A percentile compares a stretch with the other conserved stretches of the same genome.
phyloP scores from a whole-genome alignment of 2,329 filamentous ascomycete species.

The Penicillium digitatum region DNA sequence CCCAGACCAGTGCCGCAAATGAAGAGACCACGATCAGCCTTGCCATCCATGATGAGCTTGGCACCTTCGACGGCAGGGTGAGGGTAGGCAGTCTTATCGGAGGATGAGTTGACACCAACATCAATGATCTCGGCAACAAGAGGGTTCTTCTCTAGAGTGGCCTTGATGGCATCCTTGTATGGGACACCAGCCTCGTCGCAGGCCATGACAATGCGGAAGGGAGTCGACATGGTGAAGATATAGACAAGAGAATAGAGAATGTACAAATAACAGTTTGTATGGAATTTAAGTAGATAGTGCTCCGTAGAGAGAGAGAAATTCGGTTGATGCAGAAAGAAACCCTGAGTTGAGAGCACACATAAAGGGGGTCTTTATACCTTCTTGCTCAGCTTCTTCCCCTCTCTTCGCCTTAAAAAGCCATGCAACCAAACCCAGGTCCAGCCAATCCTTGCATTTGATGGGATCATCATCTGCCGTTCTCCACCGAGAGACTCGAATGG shows the following conservation, averaged over 20 bases:
- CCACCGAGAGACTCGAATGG: not conserved
- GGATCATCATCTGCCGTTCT: not conserved
- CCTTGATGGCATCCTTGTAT: constrained; percentile 76
- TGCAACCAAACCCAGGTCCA: not conserved
- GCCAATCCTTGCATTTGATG: constrained; percentile 1
- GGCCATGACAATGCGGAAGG: constrained; percentile 60
- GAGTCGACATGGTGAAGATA: constrained; percentile 31
- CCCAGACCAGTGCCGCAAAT: constrained; percentile 86
- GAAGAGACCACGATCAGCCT: constrained; percentile 67
- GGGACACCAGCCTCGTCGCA: constrained; percentile 68
- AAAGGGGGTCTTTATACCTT: constrained; percentile 7
- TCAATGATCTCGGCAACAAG: constrained; percentile 67
- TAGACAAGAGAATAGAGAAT: constrained; percentile 1
- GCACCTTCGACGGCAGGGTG: constrained; percentile 72
- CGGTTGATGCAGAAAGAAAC: not conserved
- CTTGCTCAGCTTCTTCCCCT: not conserved
- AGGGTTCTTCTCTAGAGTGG: constrained; percentile 63
- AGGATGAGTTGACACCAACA: constrained; percentile 63
- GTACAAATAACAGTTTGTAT: not conserved
- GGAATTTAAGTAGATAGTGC: not conserved
- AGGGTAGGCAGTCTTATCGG: constrained; percentile 78
- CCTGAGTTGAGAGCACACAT: not conserved
- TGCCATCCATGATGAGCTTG: constrained; percentile 46
- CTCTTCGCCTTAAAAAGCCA: not conserved
- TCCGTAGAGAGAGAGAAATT: not conserved